Evolutionary conservation across 805 yeast genomes (phyloP).

Genomic region (Barnettozyma salicaria): DNA sequence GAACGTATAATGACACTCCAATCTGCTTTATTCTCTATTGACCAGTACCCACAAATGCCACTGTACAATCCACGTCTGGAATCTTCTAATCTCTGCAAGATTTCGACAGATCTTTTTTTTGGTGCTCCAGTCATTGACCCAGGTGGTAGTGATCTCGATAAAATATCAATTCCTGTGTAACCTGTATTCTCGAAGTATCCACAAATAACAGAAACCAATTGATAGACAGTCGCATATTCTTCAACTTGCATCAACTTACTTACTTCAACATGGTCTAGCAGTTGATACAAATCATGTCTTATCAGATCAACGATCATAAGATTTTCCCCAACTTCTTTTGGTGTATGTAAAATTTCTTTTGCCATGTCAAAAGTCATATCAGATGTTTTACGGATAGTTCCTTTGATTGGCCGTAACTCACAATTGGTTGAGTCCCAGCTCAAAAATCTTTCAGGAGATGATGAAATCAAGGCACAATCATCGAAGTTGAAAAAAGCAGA

Average conservation of each 20-base stretch:
- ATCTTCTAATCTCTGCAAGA: constrained; percentile 46
- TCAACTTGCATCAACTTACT: constrained; percentile 84
- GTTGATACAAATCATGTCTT: constrained; percentile 78
- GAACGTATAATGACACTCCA: constrained; percentile 96
- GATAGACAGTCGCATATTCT: constrained; percentile 87
- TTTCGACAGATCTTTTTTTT: constrained; percentile 83
- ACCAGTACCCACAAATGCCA: constrained; percentile 96
- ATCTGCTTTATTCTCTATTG: constrained; percentile 78
- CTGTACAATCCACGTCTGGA: constrained; percentile 74
- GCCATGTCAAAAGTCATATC: constrained; percentile 55
- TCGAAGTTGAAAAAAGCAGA: constrained; percentile 75
- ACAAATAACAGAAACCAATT: constrained; percentile 81
- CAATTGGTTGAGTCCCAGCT: constrained; percentile 59
- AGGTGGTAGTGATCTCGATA: constrained; percentile 81
- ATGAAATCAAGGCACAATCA: constrained; percentile 54
- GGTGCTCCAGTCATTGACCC: constrained; percentile 99
- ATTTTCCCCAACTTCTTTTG: constrained; percentile 93
- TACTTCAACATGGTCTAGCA: constrained; percentile 61
- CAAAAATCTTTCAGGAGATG: constrained; percentile 92
- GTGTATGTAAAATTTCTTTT: constrained; percentile 58
- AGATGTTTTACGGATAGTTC: constrained; percentile 72
- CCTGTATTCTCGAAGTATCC: constrained; percentile 37
- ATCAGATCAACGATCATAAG: constrained; percentile 95
- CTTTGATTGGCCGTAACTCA: constrained; percentile 92
- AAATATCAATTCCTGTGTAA: constrained; percentile 70